A percentile compares a stretch with the other conserved stretches of the same genome.
phyloP scores from a whole-genome alignment of 805 yeast genomes.

The Spathaspora boniae region DNA sequence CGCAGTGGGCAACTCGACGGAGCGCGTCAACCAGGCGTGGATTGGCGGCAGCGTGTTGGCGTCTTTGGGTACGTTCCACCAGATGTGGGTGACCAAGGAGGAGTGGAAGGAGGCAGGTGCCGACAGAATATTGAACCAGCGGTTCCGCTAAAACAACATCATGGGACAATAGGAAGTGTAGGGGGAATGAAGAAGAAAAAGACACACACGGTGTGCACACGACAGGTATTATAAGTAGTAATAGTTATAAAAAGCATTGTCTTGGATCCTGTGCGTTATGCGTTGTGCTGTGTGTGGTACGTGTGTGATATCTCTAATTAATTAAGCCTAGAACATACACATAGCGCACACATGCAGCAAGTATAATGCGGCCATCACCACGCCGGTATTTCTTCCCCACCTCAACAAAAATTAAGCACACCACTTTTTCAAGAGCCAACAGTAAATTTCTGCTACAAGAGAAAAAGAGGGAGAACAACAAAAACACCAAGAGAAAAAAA shows the following conservation, averaged over 20 bases:
- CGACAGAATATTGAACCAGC: constrained; percentile 71
- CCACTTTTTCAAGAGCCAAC: no score
- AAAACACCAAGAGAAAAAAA: not conserved
- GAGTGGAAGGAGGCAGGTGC: constrained; percentile 89
- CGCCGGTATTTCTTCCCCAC: no score
- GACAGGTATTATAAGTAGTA: constrained; percentile 1
- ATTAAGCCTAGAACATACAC: no score
- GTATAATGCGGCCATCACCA: no score
- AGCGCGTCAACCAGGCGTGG: constrained; percentile 83
- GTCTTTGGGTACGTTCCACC: constrained; percentile 91
- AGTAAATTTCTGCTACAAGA: no score
- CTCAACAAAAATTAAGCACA: no score
- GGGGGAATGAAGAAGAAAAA: no score
- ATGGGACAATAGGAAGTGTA: not conserved
- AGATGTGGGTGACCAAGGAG: constrained; percentile 84
- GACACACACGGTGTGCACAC: no score
- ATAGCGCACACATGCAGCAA: no score
- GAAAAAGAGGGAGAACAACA: no score
- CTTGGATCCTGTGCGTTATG: not conserved
- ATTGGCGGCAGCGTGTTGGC: constrained; percentile 88
- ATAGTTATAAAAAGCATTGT: not conserved
- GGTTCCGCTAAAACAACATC: constrained; percentile 59
- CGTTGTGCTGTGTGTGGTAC: not conserved
- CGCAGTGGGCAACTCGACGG: constrained; percentile 73
- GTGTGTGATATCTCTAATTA: no score